A percentile compares a stretch with the other conserved stretches of the same genome.
Conservation (phyloP, 1,284 basidiomycete genomes). For the Fomitopsis pinicola region DNA sequence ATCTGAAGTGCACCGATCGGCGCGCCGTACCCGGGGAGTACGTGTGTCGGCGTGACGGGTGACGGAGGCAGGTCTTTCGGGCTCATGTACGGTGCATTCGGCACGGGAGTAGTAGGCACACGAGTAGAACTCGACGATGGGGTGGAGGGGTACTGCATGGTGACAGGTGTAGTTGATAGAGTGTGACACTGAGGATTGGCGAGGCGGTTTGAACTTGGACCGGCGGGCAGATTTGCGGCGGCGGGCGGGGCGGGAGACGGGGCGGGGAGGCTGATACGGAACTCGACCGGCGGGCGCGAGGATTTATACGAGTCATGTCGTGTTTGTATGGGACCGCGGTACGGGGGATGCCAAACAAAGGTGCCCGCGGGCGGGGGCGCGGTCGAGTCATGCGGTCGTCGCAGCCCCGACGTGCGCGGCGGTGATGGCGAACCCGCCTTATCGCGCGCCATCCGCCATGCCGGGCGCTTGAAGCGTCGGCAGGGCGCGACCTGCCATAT, state of each 20-base stretch:
- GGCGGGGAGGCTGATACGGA: conserved; percentile 1
- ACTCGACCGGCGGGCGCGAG: not conserved
- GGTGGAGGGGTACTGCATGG: conserved; percentile 2
- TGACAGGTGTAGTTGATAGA: not conserved
- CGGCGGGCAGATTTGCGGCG: not conserved
- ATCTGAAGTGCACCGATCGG: conserved; percentile 4
- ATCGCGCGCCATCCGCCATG: not conserved
- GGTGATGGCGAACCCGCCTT: not conserved
- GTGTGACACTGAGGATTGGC: not conserved
- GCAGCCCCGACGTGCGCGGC: conserved; percentile 1
- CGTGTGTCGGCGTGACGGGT: conserved; percentile 6
- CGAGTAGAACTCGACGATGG: not conserved
- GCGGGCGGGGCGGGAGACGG: conserved; percentile 1
- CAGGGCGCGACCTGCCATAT: not conserved
- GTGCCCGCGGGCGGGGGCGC: not conserved
- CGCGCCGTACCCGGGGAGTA: not conserved
- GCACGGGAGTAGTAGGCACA: not conserved
- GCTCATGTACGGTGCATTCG: conserved; percentile 14
- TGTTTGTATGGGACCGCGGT: conserved; percentile 1
- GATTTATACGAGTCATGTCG: conserved; percentile 6
- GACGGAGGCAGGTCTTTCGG: conserved; percentile 9
- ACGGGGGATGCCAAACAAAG: not conserved
- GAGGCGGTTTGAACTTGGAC: not conserved
- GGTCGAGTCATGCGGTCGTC: conserved; percentile 2
- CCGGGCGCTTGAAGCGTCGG: not conserved